Evolutionary conservation across 78 protist genomes (phyloP).

Genomic region (Dictyostelium brefeldianum): DNA sequence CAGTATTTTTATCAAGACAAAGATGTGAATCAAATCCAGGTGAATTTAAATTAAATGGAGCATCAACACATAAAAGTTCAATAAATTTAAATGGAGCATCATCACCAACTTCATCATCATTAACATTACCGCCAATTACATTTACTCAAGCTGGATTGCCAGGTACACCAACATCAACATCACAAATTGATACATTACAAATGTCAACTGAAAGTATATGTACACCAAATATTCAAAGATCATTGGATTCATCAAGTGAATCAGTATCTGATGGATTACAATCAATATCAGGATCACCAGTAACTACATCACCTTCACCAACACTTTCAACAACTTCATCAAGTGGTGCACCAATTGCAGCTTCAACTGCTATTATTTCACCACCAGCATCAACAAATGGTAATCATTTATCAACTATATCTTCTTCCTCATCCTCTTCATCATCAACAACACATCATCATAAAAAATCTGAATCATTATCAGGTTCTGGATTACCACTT

Average conservation of each 20-base stretch:
- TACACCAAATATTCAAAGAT: neutral
- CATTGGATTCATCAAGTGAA: neutral
- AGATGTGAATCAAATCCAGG: neutral
- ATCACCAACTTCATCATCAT: neutral
- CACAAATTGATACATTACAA: neutral
- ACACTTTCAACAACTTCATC: neutral
- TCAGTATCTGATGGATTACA: constrained; percentile 7
- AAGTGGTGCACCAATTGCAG: neutral
- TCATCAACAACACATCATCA: neutral
- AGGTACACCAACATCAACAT: neutral
- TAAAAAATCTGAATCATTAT: neutral
- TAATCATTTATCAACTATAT: neutral
- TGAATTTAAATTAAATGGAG: neutral
- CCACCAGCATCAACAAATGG: neutral
- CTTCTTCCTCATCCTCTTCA: too few species aligned
- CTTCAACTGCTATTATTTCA: neutral
- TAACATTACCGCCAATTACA: neutral
- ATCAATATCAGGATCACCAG: neutral
- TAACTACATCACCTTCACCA: neutral
- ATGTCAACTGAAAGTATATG: constrained; percentile 7
- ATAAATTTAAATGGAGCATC: neutral
- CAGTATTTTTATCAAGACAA: constrained; percentile 11
- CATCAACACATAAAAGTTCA: neutral
- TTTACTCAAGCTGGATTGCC: neutral
- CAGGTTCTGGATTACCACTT: neutral